Conservation (phyloP, 225 moss, liverwort and hornwort species). For the Pseudoscleropodium purum region DNA sequence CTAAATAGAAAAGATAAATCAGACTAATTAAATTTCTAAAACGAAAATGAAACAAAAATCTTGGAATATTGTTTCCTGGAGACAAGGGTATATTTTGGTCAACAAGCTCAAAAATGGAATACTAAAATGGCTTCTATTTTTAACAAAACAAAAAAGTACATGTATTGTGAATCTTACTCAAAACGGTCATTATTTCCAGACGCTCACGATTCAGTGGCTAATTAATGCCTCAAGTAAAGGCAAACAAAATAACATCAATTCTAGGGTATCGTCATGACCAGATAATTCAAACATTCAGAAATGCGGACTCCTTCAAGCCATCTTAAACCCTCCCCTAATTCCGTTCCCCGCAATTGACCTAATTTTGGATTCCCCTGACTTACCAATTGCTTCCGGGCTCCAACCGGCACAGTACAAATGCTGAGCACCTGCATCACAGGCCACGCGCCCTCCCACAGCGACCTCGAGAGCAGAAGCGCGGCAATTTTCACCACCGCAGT, state of each 20-base stretch:
- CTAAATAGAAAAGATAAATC: neutral
- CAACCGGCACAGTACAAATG: conserved; percentile 53
- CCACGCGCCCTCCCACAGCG: conserved; percentile 58
- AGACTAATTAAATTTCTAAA: neutral
- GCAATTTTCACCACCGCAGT: conserved; percentile 40
- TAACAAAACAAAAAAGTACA: too few relatives aligned
- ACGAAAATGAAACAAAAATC: neutral
- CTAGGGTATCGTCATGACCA: neutral
- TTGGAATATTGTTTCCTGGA: neutral
- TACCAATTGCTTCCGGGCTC: conserved; percentile 61
- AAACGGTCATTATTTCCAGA: neutral
- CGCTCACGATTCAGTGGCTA: neutral
- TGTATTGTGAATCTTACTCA: neutral
- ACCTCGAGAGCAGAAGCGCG: conserved; percentile 58
- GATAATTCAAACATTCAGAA: neutral
- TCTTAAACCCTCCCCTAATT: neutral
- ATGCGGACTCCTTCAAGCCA: neutral
- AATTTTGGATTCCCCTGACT: neutral
- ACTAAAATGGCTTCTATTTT: neutral
- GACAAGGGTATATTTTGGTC: neutral
- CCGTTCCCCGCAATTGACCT: neutral
- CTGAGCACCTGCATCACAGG: conserved; percentile 78
- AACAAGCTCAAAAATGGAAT: neutral
- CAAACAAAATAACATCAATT: neutral
- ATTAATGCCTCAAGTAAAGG: neutral